Percentiles rank a stretch among this genome's conserved stretches.
phyloP scores from a whole-genome alignment of 192 early-diverging fungal genomes.

The Umbelopsis vinacea region DNA sequence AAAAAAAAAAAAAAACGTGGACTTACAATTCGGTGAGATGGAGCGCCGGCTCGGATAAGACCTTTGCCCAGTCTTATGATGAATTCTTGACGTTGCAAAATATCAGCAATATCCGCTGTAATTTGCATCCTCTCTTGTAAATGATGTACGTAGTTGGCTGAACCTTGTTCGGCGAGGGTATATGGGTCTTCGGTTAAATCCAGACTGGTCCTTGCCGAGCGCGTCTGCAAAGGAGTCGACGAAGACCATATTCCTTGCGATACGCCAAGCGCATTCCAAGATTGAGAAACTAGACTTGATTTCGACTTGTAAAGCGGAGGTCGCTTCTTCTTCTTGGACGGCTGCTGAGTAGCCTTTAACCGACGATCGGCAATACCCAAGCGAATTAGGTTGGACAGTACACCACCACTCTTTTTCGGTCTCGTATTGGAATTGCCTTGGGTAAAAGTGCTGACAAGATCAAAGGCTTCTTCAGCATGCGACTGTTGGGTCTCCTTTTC shows the following conservation, averaged over 20 bases:
- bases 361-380: conserved; percentile 38
- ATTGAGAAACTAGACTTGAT: not conserved
- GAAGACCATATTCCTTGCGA: conserved; percentile 12
- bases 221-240: conserved; percentile 1
- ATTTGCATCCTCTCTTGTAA: conserved; percentile 35
- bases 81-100: conserved; percentile 50
- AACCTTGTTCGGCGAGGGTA: conserved; percentile 28
- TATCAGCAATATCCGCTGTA: conserved; percentile 44
- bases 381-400: conserved; percentile 50
- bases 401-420: conserved; percentile 45
- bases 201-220: conserved; percentile 24
- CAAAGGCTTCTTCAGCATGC: conserved; percentile 31
- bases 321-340: not conserved
- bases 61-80: conserved; percentile 54
- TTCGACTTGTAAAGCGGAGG: conserved; percentile 17
- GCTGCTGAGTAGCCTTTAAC: conserved; percentile 16
- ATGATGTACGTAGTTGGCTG: conserved; percentile 1
- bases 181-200: conserved; percentile 30
- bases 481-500: conserved; percentile 3
- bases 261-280: conserved; percentile 1
- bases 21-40: conserved; percentile 57
- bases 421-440: not conserved
- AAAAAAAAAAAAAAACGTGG: not conserved
- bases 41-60: conserved; percentile 54
- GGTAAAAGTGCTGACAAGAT: conserved; percentile 32